Percentiles rank a stretch among this genome's conserved stretches.
These are phyloP conservation scores for Monascus ruber DNA, from an alignment of 2,329 filamentous ascomycete genomes.

Conservation along the genomic window DNA sequence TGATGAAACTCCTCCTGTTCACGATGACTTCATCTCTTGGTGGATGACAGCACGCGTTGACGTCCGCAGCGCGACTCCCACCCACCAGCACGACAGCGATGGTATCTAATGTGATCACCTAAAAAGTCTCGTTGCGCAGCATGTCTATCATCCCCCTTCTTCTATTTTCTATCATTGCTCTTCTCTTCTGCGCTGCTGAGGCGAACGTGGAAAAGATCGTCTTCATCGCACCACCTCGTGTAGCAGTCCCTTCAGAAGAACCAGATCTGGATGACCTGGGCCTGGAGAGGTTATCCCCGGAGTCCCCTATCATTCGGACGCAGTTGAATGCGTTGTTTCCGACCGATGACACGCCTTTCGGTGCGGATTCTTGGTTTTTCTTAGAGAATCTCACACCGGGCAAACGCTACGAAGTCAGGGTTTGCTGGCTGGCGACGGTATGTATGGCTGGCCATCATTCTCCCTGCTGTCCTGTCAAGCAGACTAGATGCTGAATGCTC, in stretches of 20 bases:
- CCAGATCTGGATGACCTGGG: conserved; percentile 50
- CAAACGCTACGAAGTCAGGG: conserved; percentile 76
- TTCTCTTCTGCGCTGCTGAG: conserved; percentile 7
- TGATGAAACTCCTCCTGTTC: too few relatives aligned
- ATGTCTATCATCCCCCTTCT: conserved; percentile 8
- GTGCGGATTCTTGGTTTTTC: conserved; percentile 65
- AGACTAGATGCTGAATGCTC: not conserved
- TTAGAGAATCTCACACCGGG: conserved; percentile 58
- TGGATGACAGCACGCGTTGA: too few relatives aligned
- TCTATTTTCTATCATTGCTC: conserved; percentile 6
- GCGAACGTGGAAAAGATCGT: conserved; percentile 89
- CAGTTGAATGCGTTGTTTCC: conserved; percentile 60
- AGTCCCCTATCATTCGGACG: conserved; percentile 46
- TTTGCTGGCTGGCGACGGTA: conserved; percentile 92
- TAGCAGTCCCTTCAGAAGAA: conserved; percentile 44
- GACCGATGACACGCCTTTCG: conserved; percentile 39
- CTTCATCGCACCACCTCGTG: conserved; percentile 59
- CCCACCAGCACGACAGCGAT: too few relatives aligned
- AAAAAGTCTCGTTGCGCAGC: conserved; percentile 1
- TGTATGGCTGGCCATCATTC: conserved; percentile 18
- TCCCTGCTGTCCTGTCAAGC: too few relatives aligned
- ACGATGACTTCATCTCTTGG: too few relatives aligned
- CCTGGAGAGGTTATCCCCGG: conserved; percentile 54
- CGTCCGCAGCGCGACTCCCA: too few relatives aligned
- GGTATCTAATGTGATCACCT: too few relatives aligned